Evolutionary conservation across 2,329 filamentous ascomycete species (phyloP).

Genomic region (Macroventuria anomochaeta): DNA sequence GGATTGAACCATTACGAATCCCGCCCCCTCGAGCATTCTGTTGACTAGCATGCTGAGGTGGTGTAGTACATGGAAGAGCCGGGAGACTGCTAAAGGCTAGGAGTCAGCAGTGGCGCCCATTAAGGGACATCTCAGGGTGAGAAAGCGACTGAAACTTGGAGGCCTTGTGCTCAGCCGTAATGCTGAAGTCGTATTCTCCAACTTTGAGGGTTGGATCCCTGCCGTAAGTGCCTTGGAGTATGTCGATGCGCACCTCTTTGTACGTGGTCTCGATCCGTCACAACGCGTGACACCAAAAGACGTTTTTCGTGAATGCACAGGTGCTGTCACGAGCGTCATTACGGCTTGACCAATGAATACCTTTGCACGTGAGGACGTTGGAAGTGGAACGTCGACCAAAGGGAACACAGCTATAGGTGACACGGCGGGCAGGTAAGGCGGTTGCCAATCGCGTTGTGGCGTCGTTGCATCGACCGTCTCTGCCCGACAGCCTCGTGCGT

Average conservation of each 20-base stretch:
- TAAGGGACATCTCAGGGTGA: neutral
- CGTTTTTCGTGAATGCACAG: neutral
- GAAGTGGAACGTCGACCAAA: slow-evolving; percentile 9
- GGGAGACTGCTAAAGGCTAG: neutral
- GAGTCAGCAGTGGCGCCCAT: slow-evolving; percentile 9
- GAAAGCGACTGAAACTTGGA: slow-evolving; percentile 2
- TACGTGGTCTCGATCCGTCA: neutral
- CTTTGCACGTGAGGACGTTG: slow-evolving; percentile 3
- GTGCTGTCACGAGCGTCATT: neutral
- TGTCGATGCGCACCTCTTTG: neutral
- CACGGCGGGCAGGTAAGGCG: slow-evolving; percentile 2
- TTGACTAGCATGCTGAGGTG: neutral
- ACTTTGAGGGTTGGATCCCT: neutral
- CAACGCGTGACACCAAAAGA: slow-evolving; percentile 1
- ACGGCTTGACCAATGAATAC: neutral
- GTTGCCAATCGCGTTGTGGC: slow-evolving; percentile 21
- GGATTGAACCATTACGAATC: neutral
- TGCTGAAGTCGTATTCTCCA: neutral
- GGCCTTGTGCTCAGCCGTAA: slow-evolving; percentile 8
- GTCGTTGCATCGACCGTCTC: slow-evolving; percentile 13
- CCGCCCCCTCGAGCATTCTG: neutral
- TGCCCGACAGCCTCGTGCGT: slow-evolving; percentile 11
- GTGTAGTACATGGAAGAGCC: slow-evolving; percentile 3
- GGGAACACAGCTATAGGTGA: slow-evolving; percentile 8
- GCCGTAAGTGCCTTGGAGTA: neutral